Evolutionary conservation across 1,139 yeast genomes (phyloP).

Genomic region (Suhomyces kunorum): DNA sequence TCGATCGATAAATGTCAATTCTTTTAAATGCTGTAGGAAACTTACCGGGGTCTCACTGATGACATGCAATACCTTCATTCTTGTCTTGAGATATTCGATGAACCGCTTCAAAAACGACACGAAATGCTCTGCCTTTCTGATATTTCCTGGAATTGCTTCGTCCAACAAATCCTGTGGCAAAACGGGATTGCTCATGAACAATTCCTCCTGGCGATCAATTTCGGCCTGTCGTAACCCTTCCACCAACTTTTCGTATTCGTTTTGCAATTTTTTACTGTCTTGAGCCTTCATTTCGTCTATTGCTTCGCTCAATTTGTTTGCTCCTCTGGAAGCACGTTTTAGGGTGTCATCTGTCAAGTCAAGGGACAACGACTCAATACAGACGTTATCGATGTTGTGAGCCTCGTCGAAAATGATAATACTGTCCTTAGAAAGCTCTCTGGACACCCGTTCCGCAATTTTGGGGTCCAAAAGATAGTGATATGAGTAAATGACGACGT

Average conservation of each 20-base stretch:
- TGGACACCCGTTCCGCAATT: constrained; percentile 92
- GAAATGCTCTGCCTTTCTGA: constrained; percentile 94
- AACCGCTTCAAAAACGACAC: constrained; percentile 88
- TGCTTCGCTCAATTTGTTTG: constrained; percentile 67
- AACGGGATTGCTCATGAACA: constrained; percentile 85
- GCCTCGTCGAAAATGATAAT: constrained; percentile 98
- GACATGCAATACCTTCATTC: constrained; percentile 97
- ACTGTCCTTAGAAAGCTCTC: constrained; percentile 87
- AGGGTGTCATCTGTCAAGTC: constrained; percentile 59
- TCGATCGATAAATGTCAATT: constrained; percentile 84
- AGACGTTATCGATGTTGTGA: constrained; percentile 96
- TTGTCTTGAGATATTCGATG: constrained; percentile 89
- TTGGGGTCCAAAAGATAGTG: constrained; percentile 96
- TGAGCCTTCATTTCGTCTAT: constrained; percentile 81
- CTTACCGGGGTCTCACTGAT: constrained; percentile 95
- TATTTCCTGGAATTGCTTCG: constrained; percentile 97
- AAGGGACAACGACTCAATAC: constrained; percentile 90
- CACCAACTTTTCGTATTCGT: constrained; percentile 88
- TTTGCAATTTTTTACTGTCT: constrained; percentile 80
- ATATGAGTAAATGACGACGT: constrained; percentile 91
- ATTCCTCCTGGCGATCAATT: constrained; percentile 70
- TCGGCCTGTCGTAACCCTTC: constrained; percentile 85
- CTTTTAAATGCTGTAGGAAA: constrained; percentile 88
- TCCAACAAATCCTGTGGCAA: constrained; percentile 80
- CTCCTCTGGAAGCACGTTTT: constrained; percentile 62